phyloP scores from a whole-genome alignment of 108 stramenopile genomes.

The Bacterosira constricta region DNA sequence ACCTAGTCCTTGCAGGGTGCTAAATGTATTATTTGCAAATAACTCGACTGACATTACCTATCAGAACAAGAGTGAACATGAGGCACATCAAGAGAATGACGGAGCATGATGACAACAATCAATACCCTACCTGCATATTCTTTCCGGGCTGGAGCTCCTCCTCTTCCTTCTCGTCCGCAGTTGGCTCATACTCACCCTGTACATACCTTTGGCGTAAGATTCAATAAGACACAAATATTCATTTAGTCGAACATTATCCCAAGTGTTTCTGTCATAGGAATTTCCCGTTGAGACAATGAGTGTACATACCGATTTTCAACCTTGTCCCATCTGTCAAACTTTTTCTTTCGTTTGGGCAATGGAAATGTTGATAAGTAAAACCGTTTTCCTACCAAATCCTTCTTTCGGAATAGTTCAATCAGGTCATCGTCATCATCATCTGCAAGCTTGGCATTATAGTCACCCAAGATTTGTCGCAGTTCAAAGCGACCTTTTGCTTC shows the following conservation, averaged over 20 bases:
- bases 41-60: constrained; percentile 74
- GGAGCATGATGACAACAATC: constrained; percentile 5
- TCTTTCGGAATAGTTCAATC: constrained; percentile 61
- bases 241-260: too few relatives aligned
- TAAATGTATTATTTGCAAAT: constrained; percentile 80
- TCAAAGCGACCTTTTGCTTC: constrained; percentile 60
- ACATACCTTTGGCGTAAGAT: too few relatives aligned
- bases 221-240: too few relatives aligned
- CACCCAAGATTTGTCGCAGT: constrained; percentile 73
- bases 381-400: constrained; percentile 68
- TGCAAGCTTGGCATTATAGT: constrained; percentile 51
- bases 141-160: constrained; percentile 49
- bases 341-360: constrained; percentile 49
- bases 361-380: constrained; percentile 78
- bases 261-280: too few relatives aligned
- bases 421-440: constrained; percentile 44
- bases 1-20: constrained; percentile 72
- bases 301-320: constrained; percentile 66
- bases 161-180: constrained; percentile 42
- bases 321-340: constrained; percentile 64
- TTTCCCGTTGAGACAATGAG: too few relatives aligned
- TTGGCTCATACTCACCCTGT: constrained; percentile 53
- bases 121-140: constrained; percentile 41
- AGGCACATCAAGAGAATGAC: neutral
- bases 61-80: neutral